Base-by-base conservation (phyloP, 306 rosid genomes). In the Gillenia trifoliata region DNA sequence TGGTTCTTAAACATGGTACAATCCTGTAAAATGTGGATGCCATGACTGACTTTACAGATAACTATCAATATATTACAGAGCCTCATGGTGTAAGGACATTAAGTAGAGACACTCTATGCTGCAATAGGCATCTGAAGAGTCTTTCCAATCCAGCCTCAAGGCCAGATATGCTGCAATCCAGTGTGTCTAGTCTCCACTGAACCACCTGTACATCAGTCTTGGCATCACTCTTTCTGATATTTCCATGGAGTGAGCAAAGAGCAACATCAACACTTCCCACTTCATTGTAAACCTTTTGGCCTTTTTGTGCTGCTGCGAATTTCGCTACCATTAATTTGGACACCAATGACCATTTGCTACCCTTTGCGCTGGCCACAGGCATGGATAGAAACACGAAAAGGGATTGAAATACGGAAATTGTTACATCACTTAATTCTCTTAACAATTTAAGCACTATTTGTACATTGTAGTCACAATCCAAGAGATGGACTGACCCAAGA, bases 41-140 rank as follows among this genome's bases (percentile, higher is more conserved):
- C 78, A 73, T 66, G 74, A 41, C 26, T 72, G 34, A 10, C 5
- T 62, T 0, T 22, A 22, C 11, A 20, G 57, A 17, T 8, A 33
- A 38, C 20, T 38, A 66, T 8, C n/a, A 41, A 33, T 64, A 60
- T 28, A 61, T 49, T 62, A 31, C 7, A 19, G n/a, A 73, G 41
- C 3, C 31, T 80, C 77, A 89, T 65, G 88, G 84, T 36, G 86
- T 72, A 4, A 87, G 78, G 80, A 93, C 83, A 73, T 91, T 91
- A 28, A 94, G 80, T 45, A 88, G 86, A 11, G 81, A 86, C 76
- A 94, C 98, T 85, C 96, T 91, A 45, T 91, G 83, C 76, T 88
- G 85, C 3, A 89, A 86, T 61, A 90, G 64, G 80, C 93, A 81
- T 82, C 89, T 88, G 74, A 86, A 87, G n/a, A 90, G 55, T 78